phyloP scores from a whole-genome alignment of 768 basidiomycete species.

The Scleroderma bovista region DNA sequence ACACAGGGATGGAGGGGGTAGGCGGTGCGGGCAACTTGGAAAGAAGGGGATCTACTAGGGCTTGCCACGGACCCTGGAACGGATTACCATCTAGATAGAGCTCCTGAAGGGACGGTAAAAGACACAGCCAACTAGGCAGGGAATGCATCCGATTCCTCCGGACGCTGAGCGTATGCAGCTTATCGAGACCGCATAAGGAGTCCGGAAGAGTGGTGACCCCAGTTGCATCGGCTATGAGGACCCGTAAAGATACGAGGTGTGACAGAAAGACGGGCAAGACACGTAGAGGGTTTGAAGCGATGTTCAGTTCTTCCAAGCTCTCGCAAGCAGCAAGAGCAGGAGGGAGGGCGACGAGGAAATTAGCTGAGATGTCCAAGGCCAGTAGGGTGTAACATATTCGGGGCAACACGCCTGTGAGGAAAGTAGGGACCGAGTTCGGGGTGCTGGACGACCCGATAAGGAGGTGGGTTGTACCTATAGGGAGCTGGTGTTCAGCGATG shows the following conservation, averaged over 20 bases:
- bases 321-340: constrained; percentile 75
- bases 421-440: constrained; percentile 71
- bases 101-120: constrained; percentile 78
- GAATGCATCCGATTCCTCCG: constrained; percentile 84
- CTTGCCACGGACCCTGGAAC: constrained; percentile 90
- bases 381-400: constrained; percentile 74
- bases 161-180: constrained; percentile 84
- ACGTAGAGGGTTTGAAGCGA: constrained; percentile 86
- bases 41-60: constrained; percentile 80
- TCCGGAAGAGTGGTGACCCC: constrained; percentile 74
- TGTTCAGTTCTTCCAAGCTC: constrained; percentile 87
- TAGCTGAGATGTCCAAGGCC: constrained; percentile 89
- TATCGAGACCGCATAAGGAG: constrained; percentile 65
- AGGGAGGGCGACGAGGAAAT: constrained; percentile 80
- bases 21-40: constrained; percentile 57
- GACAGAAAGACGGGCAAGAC: constrained; percentile 89
- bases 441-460: constrained; percentile 77
- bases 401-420: constrained; percentile 66
- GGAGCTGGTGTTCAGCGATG: constrained; percentile 1
- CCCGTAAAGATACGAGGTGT: constrained; percentile 68
- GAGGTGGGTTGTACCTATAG: constrained; percentile 86
- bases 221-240: constrained; percentile 91
- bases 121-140: constrained; percentile 92
- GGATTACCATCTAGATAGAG: constrained; percentile 94
- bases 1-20: constrained; percentile 52